Percentiles rank a stretch among this genome's conserved stretches.
Conservation (phyloP, 306 rosid genomes). For the Geum urbanum region DNA sequence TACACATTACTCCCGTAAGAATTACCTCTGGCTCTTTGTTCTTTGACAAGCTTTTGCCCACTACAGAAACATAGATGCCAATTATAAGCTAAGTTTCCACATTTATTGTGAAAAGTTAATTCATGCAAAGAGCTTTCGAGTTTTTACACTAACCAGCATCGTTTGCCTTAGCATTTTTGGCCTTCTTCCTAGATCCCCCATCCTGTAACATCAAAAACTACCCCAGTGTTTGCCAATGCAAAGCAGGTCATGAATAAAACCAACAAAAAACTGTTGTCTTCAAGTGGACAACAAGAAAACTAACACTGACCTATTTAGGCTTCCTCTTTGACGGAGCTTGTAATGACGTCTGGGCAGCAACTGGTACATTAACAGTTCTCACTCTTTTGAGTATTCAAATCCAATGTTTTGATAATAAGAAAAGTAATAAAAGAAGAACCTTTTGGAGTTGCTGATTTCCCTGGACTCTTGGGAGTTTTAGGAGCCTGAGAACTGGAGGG, state of each 20-base stretch:
- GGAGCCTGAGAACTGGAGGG: conserved; percentile 19
- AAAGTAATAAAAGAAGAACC: conserved; percentile 38
- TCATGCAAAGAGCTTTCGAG: background rate
- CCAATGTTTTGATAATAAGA: conserved; percentile 24
- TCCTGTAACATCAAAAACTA: conserved; percentile 42
- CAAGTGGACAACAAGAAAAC: conserved; percentile 10
- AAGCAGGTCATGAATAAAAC: conserved; percentile 22
- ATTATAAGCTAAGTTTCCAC: background rate
- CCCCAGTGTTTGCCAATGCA: conserved; percentile 11
- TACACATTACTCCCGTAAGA: background rate
- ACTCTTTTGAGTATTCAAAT: conserved; percentile 21
- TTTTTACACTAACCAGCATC: conserved; percentile 31
- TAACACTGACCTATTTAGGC: conserved; percentile 41
- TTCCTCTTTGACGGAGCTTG: conserved; percentile 54
- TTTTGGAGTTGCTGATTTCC: conserved; percentile 48
- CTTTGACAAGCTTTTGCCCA: no score
- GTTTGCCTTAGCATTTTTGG: conserved; percentile 32
- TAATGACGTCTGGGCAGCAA: conserved; percentile 49
- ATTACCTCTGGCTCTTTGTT: conserved; percentile 26
- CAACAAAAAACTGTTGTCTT: conserved; percentile 10
- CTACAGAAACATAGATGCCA: conserved; percentile 24
- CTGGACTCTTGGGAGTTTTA: conserved; percentile 41
- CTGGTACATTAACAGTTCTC: conserved; percentile 38
- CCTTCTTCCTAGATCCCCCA: conserved; percentile 44
- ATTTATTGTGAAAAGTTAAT: background rate